Conservation (phyloP, 495 filamentous ascomycete genomes). For the Aeminium ludgeri region DNA sequence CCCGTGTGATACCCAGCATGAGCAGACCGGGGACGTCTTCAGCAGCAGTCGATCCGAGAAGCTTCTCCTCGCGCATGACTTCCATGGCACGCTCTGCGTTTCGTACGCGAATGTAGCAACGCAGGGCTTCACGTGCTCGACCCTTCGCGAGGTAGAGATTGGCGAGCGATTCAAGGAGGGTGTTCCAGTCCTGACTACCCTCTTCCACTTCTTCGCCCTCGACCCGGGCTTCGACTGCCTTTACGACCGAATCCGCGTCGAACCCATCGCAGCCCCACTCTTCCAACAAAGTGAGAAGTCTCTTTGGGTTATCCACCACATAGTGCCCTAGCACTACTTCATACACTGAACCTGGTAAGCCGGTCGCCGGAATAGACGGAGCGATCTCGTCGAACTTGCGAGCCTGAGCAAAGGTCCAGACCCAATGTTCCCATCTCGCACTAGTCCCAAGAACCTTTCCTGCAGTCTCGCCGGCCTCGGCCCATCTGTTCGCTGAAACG, state of each 20-base stretch:
- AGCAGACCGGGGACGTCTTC: slow-evolving; percentile 85
- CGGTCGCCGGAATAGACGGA: slow-evolving; percentile 57
- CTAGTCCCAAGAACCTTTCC: slow-evolving; percentile 65
- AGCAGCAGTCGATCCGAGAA: slow-evolving; percentile 59
- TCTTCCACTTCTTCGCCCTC: slow-evolving; percentile 46
- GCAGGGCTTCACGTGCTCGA: slow-evolving; percentile 64
- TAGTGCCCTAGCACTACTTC: slow-evolving; percentile 78
- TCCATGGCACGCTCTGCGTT: slow-evolving; percentile 79
- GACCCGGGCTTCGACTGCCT: slow-evolving; percentile 57
- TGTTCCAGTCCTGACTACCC: slow-evolving; percentile 61
- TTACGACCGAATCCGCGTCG: slow-evolving; percentile 49
- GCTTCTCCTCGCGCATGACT: slow-evolving; percentile 64
- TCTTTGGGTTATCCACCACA: slow-evolving; percentile 47
- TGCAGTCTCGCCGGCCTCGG: slow-evolving; percentile 55
- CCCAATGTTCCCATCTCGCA: slow-evolving; percentile 83
- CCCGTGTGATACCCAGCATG: slow-evolving; percentile 62
- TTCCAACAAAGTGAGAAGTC: slow-evolving; percentile 63
- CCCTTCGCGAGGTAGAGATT: slow-evolving; percentile 66
- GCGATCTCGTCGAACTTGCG: slow-evolving; percentile 79
- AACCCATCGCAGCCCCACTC: slow-evolving; percentile 62
- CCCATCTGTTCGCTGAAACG: slow-evolving; percentile 55
- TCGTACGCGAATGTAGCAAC: slow-evolving; percentile 75
- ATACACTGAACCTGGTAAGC: slow-evolving; percentile 68
- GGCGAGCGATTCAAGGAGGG: slow-evolving; percentile 65
- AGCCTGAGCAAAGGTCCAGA: slow-evolving; percentile 72